Evolutionary conservation across 169 alveolate genomes (phyloP), one percentile per base, ranked within the genome.

Genomic region (Pseudocohnilembus persalinus): DNA sequence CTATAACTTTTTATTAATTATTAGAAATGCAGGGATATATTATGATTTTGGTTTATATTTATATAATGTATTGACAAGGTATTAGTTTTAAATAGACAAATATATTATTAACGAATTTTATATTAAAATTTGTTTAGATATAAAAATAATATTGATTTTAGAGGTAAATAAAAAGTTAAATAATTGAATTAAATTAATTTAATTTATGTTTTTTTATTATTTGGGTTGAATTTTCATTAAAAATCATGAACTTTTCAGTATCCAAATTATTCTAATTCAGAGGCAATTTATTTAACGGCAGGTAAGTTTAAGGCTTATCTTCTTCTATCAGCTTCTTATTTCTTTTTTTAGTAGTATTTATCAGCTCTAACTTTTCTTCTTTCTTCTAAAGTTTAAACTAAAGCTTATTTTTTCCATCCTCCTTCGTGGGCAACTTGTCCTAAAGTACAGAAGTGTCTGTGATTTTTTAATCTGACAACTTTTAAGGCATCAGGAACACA

Each of bases 401-500:
- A 85, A 68, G 88, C 96, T 88, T 94, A 91, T 91, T 96, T 90
- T 87, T 96, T 97, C 99, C 99, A 98, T 26, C 99, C 99, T 81
- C 96, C 98, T 88, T 93, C 85, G 63, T 95, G 87, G 78, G 98
- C 95, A 29, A 98, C 93, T 31, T 97, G 98, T 65, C 99, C 99
- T 30, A 98, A 95, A 68, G 93, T 87, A 81, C 98, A 93, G 94
- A 76, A 94, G 76, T 97, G 95, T 35, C 98, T 98, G 85, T 94
- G 93, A 83, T 96, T 91, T 85, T 93, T 94, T 63, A 97, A 83
- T 88, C 96, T 90, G 34, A 93, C 83, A 35, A 97, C 96, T 90
- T 98, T 96, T 74, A 98, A 92, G 1, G 99, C 99, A 73, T 97
- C 94, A 32, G 99, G 99, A 81, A 98, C 97, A 64, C 96, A 99